Evolutionary conservation across 345 rosid genomes (phyloP).

Genomic region (sweet orange (Citrus sinensis)): DNA sequence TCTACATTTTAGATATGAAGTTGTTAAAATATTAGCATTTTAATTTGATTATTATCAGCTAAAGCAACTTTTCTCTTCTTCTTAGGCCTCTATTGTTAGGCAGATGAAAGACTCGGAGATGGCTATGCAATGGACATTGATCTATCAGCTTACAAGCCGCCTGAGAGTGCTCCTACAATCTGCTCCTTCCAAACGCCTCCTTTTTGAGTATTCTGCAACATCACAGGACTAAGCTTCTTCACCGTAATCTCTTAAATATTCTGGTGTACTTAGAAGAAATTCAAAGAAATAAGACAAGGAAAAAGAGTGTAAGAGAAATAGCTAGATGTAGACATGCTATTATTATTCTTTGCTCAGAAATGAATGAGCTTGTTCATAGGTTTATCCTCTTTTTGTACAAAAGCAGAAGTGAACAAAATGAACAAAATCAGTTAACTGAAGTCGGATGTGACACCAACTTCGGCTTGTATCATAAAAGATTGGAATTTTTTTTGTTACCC

Average conservation of each 20-base stretch:
- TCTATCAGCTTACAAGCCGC: slow-evolving; percentile 89
- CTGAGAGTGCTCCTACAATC: slow-evolving; percentile 85
- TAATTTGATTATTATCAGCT: not conserved
- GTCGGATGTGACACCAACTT: not conserved
- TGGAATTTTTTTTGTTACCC: too few species aligned
- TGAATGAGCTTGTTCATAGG: slow-evolving; percentile 27
- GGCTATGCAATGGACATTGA: slow-evolving; percentile 97
- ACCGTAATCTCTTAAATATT: not conserved
- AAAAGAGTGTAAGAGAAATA: not conserved
- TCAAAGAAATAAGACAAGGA: not conserved
- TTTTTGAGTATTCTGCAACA: slow-evolving; percentile 89
- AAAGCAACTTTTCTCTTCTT: slow-evolving; percentile 2
- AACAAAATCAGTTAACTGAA: not conserved
- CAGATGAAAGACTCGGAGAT: slow-evolving; percentile 98
- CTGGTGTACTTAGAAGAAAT: not conserved
- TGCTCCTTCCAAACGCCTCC: slow-evolving; percentile 85
- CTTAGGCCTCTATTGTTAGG: slow-evolving; percentile 81
- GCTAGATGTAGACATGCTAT: not conserved
- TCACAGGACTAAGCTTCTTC: slow-evolving; percentile 61
- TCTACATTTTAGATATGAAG: too few species aligned
- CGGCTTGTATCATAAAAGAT: not conserved
- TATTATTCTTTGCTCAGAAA: slow-evolving; percentile 38
- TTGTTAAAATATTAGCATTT: not conserved
- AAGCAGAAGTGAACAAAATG: slow-evolving; percentile 5
- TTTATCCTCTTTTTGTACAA: slow-evolving; percentile 7